phyloP scores from a whole-genome alignment of 148 eudicot genomes.

The Polygonum aviculare region DNA sequence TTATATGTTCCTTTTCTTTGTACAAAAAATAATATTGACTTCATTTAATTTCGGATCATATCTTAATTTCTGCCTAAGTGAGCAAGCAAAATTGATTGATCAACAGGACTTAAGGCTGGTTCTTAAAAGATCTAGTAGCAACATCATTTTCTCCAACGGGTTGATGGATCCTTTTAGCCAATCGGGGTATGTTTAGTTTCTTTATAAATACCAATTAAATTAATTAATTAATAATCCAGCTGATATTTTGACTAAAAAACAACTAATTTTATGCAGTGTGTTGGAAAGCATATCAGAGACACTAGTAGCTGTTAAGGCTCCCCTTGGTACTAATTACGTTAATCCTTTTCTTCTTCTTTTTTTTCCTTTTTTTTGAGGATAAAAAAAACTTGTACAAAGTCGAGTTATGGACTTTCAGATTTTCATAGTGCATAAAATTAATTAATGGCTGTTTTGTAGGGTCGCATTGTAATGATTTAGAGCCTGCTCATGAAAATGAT shows the following conservation, averaged over 20 bases:
- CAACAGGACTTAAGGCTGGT: neutral
- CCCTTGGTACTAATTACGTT: neutral
- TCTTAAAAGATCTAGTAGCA: neutral
- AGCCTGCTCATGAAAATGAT: neutral
- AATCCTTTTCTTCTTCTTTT: neutral
- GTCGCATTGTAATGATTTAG: neutral
- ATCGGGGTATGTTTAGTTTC: neutral
- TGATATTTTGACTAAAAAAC: too few species aligned
- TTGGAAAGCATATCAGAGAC: slow-evolving; percentile 4
- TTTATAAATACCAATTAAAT: neutral
- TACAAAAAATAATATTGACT: too few species aligned
- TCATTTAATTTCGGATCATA: neutral
- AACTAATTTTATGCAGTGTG: neutral
- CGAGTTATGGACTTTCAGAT: neutral
- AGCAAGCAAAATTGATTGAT: neutral
- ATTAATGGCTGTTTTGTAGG: neutral
- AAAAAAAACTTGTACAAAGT: neutral
- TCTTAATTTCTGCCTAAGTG: neutral
- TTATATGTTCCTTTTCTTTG: too few species aligned
- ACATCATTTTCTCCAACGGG: slow-evolving; percentile 5
- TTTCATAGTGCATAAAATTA: neutral
- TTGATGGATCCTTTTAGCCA: slow-evolving; percentile 5
- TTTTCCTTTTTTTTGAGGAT: neutral
- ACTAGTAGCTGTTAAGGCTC: neutral
- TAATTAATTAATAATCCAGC: neutral